phyloP scores from a whole-genome alignment of 139 green algal genomes.

The Closterium sp. region DNA sequence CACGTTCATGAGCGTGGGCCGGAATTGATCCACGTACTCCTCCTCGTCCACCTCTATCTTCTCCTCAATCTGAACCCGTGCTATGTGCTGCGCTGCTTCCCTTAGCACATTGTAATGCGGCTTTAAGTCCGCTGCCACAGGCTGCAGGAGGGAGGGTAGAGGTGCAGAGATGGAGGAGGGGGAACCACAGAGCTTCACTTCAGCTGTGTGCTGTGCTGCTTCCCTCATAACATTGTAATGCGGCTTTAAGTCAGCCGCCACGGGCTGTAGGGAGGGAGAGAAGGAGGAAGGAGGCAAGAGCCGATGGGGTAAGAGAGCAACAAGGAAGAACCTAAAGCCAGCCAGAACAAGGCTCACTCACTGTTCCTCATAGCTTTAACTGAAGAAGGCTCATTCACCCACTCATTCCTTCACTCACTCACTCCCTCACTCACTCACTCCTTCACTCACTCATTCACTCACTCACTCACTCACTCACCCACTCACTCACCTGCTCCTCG shows the following conservation, averaged over 20 bases:
- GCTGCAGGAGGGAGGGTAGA: background rate
- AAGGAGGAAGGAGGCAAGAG: background rate
- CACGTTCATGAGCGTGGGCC: conserved; percentile 76
- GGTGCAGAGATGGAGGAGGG: too few relatives aligned
- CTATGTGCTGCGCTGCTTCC: conserved; percentile 71
- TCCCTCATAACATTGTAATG: conserved; percentile 69
- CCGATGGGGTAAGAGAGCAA: conserved; percentile 1
- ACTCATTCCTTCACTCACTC: too few relatives aligned
- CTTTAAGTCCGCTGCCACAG: conserved; percentile 1
- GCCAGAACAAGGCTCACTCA: background rate
- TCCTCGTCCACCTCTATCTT: conserved; percentile 65
- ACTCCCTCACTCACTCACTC: too few relatives aligned
- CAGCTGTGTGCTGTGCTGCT: conserved; percentile 67
- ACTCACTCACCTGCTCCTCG: too few relatives aligned
- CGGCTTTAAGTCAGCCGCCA: background rate
- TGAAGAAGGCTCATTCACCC: background rate
- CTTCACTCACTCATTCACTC: too few relatives aligned
- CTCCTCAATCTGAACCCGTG: conserved; percentile 45
- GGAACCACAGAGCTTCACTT: too few relatives aligned
- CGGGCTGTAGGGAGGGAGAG: background rate
- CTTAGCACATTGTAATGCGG: conserved; percentile 64
- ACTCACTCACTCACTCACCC: too few relatives aligned
- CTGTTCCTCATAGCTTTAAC: background rate
- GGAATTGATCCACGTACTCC: conserved; percentile 76
- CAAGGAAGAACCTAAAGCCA: conserved; percentile 61